Percentiles rank a stretch among this genome's conserved stretches.
Conservation (phyloP, 1,284 basidiomycete species). For the Sparassis latifolia region DNA sequence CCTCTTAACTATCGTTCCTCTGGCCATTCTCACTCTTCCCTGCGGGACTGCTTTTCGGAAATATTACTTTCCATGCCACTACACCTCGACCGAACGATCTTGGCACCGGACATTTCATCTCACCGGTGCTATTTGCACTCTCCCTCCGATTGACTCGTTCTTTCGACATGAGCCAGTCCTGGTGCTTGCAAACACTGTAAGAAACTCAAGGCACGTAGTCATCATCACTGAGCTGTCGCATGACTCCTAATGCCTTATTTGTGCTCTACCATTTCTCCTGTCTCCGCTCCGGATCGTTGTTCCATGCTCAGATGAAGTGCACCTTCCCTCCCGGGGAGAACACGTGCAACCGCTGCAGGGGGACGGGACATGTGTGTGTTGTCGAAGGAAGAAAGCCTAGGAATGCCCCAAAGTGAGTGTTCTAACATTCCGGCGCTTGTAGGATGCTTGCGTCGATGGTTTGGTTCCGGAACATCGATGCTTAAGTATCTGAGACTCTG, state of each 20-base stretch:
- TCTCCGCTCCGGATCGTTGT: slow-evolving; percentile 10
- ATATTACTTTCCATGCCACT: background rate
- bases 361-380: slow-evolving; percentile 64
- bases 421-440: slow-evolving; percentile 14
- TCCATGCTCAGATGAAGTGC: slow-evolving; percentile 64
- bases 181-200: slow-evolving; percentile 80
- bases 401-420: slow-evolving; percentile 70
- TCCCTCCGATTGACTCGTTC: background rate
- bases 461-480: background rate
- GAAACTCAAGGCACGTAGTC: slow-evolving; percentile 64
- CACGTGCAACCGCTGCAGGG: slow-evolving; percentile 66
- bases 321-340: slow-evolving; percentile 62
- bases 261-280: slow-evolving; percentile 5
- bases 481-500: slow-evolving; percentile 3
- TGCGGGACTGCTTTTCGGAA: background rate
- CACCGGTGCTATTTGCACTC: background rate
- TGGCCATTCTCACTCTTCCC: background rate
- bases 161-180: slow-evolving; percentile 36
- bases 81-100: background rate
- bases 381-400: slow-evolving; percentile 74
- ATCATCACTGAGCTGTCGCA: background rate
- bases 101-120: slow-evolving; percentile 1
- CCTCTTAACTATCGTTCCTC: background rate
- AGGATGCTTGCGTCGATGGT: slow-evolving; percentile 2
- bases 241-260: background rate